Evolutionary conservation across 1,284 basidiomycete species (phyloP).

Genomic region (Bjerkandera adusta): DNA sequence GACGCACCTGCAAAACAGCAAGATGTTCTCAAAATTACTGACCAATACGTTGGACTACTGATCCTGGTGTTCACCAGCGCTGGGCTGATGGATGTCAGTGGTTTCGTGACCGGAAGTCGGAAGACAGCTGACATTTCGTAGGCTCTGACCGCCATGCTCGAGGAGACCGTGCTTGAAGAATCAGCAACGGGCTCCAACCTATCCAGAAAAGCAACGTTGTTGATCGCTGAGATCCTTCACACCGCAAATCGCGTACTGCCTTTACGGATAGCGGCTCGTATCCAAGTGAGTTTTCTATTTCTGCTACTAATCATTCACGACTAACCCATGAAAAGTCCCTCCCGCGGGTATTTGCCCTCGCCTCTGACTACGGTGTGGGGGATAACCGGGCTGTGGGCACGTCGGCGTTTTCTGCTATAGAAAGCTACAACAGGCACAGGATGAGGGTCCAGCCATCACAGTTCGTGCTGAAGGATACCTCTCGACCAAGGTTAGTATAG

Average conservation of each 20-base stretch:
- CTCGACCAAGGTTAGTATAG: conserved; percentile 54
- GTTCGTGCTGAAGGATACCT: conserved; percentile 45
- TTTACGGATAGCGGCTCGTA: conserved; percentile 73
- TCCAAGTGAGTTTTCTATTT: conserved; percentile 57
- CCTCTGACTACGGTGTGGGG: conserved; percentile 71
- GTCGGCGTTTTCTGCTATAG: conserved; percentile 84
- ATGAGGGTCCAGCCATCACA: conserved; percentile 59
- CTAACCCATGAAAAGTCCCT: conserved; percentile 55
- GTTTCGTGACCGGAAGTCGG: neutral
- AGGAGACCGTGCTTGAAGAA: conserved; percentile 50
- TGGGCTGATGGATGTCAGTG: conserved; percentile 80
- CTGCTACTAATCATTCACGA: conserved; percentile 18
- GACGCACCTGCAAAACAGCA: conserved; percentile 44
- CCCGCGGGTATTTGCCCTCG: conserved; percentile 83
- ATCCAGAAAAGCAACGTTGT: conserved; percentile 83
- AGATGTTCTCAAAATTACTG: conserved; percentile 78
- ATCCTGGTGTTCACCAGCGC: conserved; percentile 85
- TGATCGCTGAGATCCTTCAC: conserved; percentile 91
- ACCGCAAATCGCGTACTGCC: conserved; percentile 91
- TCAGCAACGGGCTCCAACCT: conserved; percentile 53
- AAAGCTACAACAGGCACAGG: conserved; percentile 88
- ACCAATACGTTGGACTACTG: conserved; percentile 93
- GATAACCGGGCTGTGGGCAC: conserved; percentile 83
- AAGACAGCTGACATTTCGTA: conserved; percentile 29
- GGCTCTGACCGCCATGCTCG: conserved; percentile 83